Percentiles rank a stretch among this genome's conserved stretches.
Conservation (phyloP, 345 rosid genomes). For the Cardamine chenopodiifolia region DNA sequence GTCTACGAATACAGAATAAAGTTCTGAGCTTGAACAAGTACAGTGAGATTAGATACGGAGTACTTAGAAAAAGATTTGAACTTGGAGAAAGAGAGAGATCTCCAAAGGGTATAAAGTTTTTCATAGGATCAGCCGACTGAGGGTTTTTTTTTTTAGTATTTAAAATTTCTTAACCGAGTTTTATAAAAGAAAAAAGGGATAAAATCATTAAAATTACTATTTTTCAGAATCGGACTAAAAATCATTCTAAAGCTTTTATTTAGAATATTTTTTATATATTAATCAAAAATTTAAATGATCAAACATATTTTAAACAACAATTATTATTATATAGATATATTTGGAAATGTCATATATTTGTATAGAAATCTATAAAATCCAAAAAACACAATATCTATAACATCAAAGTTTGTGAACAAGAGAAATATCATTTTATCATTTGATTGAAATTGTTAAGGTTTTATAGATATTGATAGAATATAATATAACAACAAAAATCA, state of each 20-base stretch:
- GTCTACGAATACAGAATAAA: conserved; percentile 1
- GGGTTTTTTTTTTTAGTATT: neutral
- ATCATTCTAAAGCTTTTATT: too few species aligned
- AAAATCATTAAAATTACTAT: neutral
- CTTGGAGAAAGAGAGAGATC: neutral
- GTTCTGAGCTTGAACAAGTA: conserved; percentile 10
- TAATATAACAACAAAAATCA: neutral
- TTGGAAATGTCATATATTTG: neutral
- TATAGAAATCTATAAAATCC: neutral
- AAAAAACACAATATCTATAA: too few species aligned
- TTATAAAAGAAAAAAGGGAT: neutral
- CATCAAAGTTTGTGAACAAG: neutral
- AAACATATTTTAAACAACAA: too few species aligned
- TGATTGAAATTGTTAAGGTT: neutral
- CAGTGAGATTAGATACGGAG: neutral
- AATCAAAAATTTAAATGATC: too few species aligned
- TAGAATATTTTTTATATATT: too few species aligned
- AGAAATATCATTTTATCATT: too few species aligned
- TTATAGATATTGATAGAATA: neutral
- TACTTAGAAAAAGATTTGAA: conserved; percentile 6
- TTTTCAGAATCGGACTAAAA: neutral
- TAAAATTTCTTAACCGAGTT: neutral
- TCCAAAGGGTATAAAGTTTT: neutral
- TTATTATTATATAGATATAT: too few species aligned
- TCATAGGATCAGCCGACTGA: conserved; percentile 7